Conservation (phyloP, 805 yeast species). For the Wickerhamiella domercqiae region DNA sequence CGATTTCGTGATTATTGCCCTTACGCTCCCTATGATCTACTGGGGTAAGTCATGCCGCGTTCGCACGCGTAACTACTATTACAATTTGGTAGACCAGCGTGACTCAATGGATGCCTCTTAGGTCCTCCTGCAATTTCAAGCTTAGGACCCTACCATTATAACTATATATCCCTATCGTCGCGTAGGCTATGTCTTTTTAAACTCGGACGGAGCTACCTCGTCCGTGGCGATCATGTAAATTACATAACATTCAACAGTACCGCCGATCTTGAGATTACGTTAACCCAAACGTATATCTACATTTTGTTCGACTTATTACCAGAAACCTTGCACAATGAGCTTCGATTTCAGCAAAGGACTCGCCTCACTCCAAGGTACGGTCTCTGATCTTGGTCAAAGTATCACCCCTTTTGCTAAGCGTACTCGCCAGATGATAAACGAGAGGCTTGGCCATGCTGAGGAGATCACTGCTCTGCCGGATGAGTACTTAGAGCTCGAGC, state of each 20-base stretch:
- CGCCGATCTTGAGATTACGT: too few relatives aligned
- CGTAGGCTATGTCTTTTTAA: too few relatives aligned
- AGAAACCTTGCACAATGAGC: too few relatives aligned
- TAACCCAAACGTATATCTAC: too few relatives aligned
- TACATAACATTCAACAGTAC: too few relatives aligned
- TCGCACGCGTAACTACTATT: constrained; percentile 14
- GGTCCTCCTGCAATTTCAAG: too few relatives aligned
- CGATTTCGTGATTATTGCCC: constrained; percentile 32
- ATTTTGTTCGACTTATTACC: too few relatives aligned
- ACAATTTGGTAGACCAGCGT: constrained; percentile 16
- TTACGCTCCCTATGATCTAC: constrained; percentile 27
- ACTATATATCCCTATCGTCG: too few relatives aligned
- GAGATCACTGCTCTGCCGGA: constrained; percentile 76
- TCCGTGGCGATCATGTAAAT: too few relatives aligned
- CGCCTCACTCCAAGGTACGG: constrained; percentile 22
- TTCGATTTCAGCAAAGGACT: constrained; percentile 28
- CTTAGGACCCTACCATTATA: too few relatives aligned
- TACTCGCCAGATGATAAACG: constrained; percentile 66
- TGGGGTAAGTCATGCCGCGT: constrained; percentile 27
- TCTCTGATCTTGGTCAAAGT: constrained; percentile 25
- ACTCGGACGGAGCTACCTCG: too few relatives aligned
- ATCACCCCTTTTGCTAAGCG: constrained; percentile 67
- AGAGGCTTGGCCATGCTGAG: constrained; percentile 60
- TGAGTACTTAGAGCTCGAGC: constrained; percentile 63
- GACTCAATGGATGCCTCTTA: constrained; percentile 11